Conservation (phyloP, 2,329 filamentous ascomycete species). For the Tolypocladium cylindrosporum region DNA sequence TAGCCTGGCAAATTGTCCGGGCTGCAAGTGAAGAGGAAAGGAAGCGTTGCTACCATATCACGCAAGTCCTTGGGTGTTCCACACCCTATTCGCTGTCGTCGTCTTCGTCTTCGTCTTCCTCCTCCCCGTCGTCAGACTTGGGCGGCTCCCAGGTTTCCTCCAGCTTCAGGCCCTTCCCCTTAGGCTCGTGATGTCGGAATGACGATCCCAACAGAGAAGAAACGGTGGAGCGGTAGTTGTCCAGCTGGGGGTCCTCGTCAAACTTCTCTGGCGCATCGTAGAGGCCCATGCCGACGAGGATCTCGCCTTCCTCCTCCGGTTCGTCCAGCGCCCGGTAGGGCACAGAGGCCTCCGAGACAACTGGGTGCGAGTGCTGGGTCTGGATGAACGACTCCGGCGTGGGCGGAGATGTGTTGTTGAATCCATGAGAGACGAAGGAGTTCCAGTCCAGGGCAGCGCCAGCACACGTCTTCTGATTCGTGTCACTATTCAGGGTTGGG, state of each 20-base stretch:
- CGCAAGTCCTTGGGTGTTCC: neutral
- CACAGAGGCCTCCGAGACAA: constrained; percentile 38
- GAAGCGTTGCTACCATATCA: neutral
- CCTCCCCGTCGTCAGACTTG: constrained; percentile 49
- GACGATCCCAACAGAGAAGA: constrained; percentile 43
- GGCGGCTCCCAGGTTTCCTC: constrained; percentile 73
- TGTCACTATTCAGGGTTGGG: constrained; percentile 11
- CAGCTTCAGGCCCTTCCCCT: constrained; percentile 67
- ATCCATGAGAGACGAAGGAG: constrained; percentile 32
- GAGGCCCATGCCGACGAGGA: constrained; percentile 72
- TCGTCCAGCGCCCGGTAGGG: constrained; percentile 41
- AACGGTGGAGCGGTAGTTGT: constrained; percentile 45
- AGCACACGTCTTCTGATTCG: constrained; percentile 6
- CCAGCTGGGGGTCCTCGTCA: constrained; percentile 36
- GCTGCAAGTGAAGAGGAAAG: neutral
- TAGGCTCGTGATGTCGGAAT: constrained; percentile 33
- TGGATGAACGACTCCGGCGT: constrained; percentile 50
- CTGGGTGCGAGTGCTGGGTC: constrained; percentile 36
- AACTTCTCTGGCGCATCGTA: constrained; percentile 61
- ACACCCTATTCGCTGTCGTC: constrained; percentile 22
- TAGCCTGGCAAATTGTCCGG: neutral
- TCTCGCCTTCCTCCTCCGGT: constrained; percentile 53
- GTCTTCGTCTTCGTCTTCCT: constrained; percentile 35
- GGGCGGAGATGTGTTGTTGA: constrained; percentile 42
- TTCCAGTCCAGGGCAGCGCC: constrained; percentile 30